A percentile compares a stretch with the other conserved stretches of the same genome.
phyloP scores from a whole-genome alignment of 345 rosid genomes.

The Lepidium aucheri region DNA sequence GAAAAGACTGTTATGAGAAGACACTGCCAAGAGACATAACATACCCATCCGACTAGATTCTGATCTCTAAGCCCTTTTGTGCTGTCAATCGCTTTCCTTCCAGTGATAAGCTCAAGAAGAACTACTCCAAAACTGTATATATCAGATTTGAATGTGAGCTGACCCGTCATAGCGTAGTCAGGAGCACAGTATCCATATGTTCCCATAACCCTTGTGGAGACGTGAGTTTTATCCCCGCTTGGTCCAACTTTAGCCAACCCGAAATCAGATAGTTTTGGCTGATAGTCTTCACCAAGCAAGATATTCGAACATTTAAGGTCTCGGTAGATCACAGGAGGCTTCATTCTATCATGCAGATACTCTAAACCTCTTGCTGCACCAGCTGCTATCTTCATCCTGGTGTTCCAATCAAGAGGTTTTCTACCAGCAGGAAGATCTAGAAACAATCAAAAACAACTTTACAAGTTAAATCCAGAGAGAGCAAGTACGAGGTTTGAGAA shows the following conservation, averaged over 20 bases:
- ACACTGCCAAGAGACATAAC: not conserved
- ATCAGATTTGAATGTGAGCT: conserved; percentile 83
- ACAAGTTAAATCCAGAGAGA: not conserved
- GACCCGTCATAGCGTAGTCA: conserved; percentile 94
- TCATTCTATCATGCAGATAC: conserved; percentile 71
- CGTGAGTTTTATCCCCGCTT: conserved; percentile 79
- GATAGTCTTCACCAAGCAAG: conserved; percentile 66
- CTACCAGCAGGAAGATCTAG: conserved; percentile 44
- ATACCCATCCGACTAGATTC: conserved; percentile 87
- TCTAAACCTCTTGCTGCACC: conserved; percentile 85
- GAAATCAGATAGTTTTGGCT: conserved; percentile 81
- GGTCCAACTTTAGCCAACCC: conserved; percentile 98
- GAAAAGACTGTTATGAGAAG: not conserved
- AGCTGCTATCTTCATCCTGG: conserved; percentile 83
- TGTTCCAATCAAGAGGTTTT: conserved; percentile 71
- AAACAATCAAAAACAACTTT: not conserved
- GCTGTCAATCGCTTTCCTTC: conserved; percentile 75
- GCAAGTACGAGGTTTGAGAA: not conserved
- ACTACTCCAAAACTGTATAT: conserved; percentile 91
- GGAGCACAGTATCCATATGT: conserved; percentile 97
- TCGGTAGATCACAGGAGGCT: conserved; percentile 78
- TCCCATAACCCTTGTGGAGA: conserved; percentile 95
- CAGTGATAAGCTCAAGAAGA: conserved; percentile 79
- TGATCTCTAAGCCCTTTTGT: conserved; percentile 48
- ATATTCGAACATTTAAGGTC: conserved; percentile 88